Evolutionary conservation across 352 stramenopile species (phyloP), one percentile per base, ranked within the genome.

Genomic region (Peronospora farinosa): DNA sequence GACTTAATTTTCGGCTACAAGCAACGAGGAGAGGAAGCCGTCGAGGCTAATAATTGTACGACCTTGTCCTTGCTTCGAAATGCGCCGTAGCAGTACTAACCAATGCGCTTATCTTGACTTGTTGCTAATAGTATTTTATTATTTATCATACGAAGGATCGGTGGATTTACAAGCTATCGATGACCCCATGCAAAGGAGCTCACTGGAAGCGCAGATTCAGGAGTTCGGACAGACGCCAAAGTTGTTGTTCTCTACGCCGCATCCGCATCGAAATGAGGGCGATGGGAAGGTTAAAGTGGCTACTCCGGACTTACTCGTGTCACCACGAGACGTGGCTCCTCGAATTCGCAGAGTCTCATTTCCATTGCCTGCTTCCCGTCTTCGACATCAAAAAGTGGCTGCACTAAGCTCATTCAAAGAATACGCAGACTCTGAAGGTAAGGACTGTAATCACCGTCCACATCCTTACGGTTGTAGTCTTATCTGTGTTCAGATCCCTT

Each of bases 1-100:
- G 95, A 99, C 65, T 76, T 99, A 19, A 98, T 99, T 30, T 99
- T 98, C 60, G 97, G 96, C 25, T 95, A 78, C 66, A 98, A 97
- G 57, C 95, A 98, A 65, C 90, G 96, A 70, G 96, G 96, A 9
- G 71, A 85, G 5, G 79, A 95, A 48, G 95, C 92, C n/a, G 41
- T 88, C 17, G 65, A 82, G 1, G 79, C 83, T 13, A 64, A 94
- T 69, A 95, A 95, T 51, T 69, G 82, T 93, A 41, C 40, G 60
- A 60, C 17, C 2, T 37, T 54, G 25, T 7, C 37, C 40, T 10
- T 17, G 10, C 19, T 17, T 3, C n/a, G 19, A 21, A 21, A 21
- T 21, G 7, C n/a, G 16, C 10, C 11, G 31, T 35, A 16, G 3
- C 23, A 7, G 12, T 28, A 33, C 43, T 38, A 40, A 43, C 40